Base-by-base conservation (phyloP, 2,329 filamentous ascomycete genomes). In the Xylaria multiplex region DNA sequence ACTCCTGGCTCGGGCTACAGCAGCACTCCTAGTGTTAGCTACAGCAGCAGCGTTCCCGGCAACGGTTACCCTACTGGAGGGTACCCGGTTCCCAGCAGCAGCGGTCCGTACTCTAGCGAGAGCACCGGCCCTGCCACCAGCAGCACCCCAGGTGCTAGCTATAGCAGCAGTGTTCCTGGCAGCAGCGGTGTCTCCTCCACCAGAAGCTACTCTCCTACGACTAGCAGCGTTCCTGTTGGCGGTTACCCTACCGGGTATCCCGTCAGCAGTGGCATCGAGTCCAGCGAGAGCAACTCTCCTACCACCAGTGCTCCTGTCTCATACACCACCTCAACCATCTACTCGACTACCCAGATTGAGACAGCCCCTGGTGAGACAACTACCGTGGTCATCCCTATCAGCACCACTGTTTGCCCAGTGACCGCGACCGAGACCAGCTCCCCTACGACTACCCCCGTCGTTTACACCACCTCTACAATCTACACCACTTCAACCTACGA, bases 261-360 rank as follows among this genome's bases (percentile, higher is more conserved):
- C n/a, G 58, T 62, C 30, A 54, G 35, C 46, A 55, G 56, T 30
- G 30, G 54, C 7, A 14, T 54, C 16, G 32, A 37, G 4, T 40
- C 64, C 19, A 58, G 59, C 57, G 50, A 55, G 42, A 37, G 19
- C 22, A 59, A n/a, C 43, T 55, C 49, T 53, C 52, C 63, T 32
- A 42, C 59, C 9, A 66, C 60, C 61, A 62, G 30, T 24, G 50
- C 48, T 50, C 43, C 66, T 14, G 64, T 62, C n/a, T 57, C 56
- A 40, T 64, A 69, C 53, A 77, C 76, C 30, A 79, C 77, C 16
- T 77, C 76, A 24, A 78, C 76, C 49, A 72, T 78, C 63, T 78
- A 75, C 66, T 61, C 70, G 13, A 77, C 74, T n/a, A 73, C 57
- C 35, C 64, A 70, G 22, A 59, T 71, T 60, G 74, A 73, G 42